phyloP scores from a whole-genome alignment of 1,139 yeast species.

The Meyerozyma elateridarum region DNA sequence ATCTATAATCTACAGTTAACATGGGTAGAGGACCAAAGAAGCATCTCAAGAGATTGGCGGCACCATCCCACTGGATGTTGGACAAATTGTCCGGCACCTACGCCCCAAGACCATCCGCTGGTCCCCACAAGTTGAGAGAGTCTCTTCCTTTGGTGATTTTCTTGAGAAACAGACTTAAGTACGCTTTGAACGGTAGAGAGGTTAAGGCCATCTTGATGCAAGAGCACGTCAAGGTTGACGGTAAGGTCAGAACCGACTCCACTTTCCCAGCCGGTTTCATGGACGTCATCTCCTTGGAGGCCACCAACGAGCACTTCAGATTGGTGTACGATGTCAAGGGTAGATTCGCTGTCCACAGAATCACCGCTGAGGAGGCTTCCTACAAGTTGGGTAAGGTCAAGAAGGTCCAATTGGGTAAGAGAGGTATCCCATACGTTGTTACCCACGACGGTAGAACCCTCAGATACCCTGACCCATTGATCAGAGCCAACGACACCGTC shows the following conservation, averaged over 20 bases:
- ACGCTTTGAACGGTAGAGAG: constrained; percentile 54
- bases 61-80: constrained; percentile 99
- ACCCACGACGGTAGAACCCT: constrained; percentile 99
- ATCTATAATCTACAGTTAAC: too few species aligned
- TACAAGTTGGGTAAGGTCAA: constrained; percentile 98
- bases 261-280: constrained; percentile 99
- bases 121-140: constrained; percentile 99
- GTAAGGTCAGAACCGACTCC: constrained; percentile 98
- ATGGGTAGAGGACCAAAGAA: constrained; percentile 33
- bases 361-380: constrained; percentile 95
- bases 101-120: constrained; percentile 99
- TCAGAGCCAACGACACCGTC: constrained; percentile 96
- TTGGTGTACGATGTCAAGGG: constrained; percentile 97
- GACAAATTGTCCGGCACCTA: constrained; percentile 99
- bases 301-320: constrained; percentile 99
- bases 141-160: constrained; percentile 76
- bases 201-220: constrained; percentile 98
- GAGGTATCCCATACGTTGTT: constrained; percentile 95
- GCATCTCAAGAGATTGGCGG: constrained; percentile 43
- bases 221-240: constrained; percentile 98
- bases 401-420: constrained; percentile 97
- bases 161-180: constrained; percentile 15
- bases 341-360: constrained; percentile 99
- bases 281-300: constrained; percentile 96
- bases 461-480: constrained; percentile 98